phyloP scores from a whole-genome alignment of 768 basidiomycete genomes.

The Lactarius akahatsu region DNA sequence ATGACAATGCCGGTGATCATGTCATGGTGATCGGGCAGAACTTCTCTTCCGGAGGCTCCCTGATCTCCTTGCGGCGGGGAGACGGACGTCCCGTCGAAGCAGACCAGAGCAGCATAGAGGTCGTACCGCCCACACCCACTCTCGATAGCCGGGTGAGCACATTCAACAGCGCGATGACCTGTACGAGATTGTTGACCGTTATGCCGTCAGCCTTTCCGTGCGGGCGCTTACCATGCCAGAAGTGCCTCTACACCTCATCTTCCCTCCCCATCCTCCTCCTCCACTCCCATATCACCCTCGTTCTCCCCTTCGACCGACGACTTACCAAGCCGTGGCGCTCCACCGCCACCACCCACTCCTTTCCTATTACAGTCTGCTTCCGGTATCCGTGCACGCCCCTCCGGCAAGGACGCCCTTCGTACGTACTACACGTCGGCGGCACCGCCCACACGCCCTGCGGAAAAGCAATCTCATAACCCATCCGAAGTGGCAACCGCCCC shows the following conservation, averaged over 20 bases:
- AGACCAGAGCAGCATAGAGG: conserved; percentile 22
- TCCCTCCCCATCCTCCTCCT: background rate
- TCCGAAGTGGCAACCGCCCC: background rate
- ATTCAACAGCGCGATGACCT: background rate
- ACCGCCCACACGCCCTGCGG: conserved; percentile 1
- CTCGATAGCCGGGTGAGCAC: conserved; percentile 5
- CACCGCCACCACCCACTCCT: background rate
- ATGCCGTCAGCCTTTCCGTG: background rate
- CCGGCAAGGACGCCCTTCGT: background rate
- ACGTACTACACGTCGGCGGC: conserved; percentile 2
- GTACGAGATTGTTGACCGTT: background rate
- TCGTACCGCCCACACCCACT: conserved; percentile 23
- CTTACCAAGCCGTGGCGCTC: background rate
- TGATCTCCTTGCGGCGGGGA: conserved; percentile 5
- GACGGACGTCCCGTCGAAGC: background rate
- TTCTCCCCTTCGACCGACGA: conserved; percentile 8
- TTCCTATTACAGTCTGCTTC: background rate
- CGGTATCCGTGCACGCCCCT: background rate
- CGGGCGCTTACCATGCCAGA: conserved; percentile 1
- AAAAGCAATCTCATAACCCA: background rate
- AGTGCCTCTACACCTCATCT: conserved; percentile 21
- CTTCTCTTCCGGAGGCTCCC: background rate
- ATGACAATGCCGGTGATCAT: background rate
- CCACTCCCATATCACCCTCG: background rate
- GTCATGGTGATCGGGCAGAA: conserved; percentile 24